Percentiles rank a stretch among this genome's conserved stretches.
Conservation (phyloP, 495 filamentous ascomycete genomes). For the Tetracladium setigerum region DNA sequence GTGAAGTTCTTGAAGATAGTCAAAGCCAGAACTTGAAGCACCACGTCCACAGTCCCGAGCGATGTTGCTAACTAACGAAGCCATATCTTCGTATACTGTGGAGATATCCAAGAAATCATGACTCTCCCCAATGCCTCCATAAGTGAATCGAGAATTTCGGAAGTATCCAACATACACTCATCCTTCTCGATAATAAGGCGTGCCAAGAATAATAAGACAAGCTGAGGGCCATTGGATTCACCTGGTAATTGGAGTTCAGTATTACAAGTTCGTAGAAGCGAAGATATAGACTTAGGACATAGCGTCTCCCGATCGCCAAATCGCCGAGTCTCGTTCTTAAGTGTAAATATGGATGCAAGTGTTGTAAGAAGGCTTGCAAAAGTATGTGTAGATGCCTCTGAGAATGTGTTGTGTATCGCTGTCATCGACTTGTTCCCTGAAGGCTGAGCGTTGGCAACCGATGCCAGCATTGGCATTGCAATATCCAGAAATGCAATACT, state of each 20-base stretch:
- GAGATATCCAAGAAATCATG: not conserved
- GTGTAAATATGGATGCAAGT: conserved; percentile 25
- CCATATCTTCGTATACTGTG: conserved; percentile 16
- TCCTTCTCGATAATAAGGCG: conserved; percentile 1
- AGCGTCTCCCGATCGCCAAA: no score
- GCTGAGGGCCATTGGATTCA: not conserved
- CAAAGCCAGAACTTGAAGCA: conserved; percentile 24
- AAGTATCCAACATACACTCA: not conserved
- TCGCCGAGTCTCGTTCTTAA: conserved; percentile 18
- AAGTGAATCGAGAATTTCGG: conserved; percentile 1
- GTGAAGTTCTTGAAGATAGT: conserved; percentile 26
- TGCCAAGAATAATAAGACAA: conserved; percentile 6
- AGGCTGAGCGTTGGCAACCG: not conserved
- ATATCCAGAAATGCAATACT: conserved; percentile 28
- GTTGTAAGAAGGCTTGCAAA: conserved; percentile 29
- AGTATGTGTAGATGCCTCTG: conserved; percentile 24
- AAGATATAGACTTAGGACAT: no score
- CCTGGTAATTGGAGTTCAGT: not conserved
- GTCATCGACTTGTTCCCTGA: conserved; percentile 6
- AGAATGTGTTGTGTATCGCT: conserved; percentile 7
- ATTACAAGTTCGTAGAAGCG: conserved; percentile 5
- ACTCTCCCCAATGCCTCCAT: not conserved
- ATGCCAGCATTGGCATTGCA: conserved; percentile 28
- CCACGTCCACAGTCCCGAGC: conserved; percentile 29
- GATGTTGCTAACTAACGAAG: conserved; percentile 26